Conservation (phyloP, 768 basidiomycete species). For the Boletus tylopilopsis region DNA sequence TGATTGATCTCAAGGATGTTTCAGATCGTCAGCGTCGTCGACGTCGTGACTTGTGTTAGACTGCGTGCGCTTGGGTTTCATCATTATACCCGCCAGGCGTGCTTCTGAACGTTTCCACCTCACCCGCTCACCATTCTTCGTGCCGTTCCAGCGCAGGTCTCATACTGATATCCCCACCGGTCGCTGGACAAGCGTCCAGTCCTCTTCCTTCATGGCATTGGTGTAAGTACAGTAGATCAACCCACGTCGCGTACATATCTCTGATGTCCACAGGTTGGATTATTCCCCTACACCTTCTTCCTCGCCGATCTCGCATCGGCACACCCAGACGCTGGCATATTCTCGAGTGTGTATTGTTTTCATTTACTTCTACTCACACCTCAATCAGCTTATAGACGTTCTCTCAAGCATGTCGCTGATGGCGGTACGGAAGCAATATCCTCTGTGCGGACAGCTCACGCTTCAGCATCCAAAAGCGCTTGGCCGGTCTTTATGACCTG, state of each 20-base stretch:
- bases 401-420: too few species aligned
- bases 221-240: too few species aligned
- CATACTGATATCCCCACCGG: conserved; percentile 51
- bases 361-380: too few species aligned
- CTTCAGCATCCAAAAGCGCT: too few species aligned
- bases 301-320: conserved; percentile 40
- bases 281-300: conserved; percentile 54
- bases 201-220: conserved; percentile 69
- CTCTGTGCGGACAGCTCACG: too few species aligned
- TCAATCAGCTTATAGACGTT: too few species aligned
- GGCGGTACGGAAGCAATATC: too few species aligned
- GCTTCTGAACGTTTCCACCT: conserved; percentile 49
- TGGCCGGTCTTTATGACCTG: too few species aligned
- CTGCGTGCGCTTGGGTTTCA: conserved; percentile 46
- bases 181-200: conserved; percentile 47
- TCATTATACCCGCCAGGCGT: conserved; percentile 42
- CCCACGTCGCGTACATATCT: too few species aligned
- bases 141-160: conserved; percentile 33
- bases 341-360: too few species aligned
- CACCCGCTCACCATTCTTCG: conserved; percentile 48
- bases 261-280: conserved; percentile 47
- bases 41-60: conserved; percentile 39
- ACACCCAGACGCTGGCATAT: conserved; percentile 55
- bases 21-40: conserved; percentile 53
- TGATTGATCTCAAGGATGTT: not conserved